Evolutionary conservation across 768 basidiomycete genomes (phyloP).

Genomic region (Phanerodontia chrysosporium): DNA sequence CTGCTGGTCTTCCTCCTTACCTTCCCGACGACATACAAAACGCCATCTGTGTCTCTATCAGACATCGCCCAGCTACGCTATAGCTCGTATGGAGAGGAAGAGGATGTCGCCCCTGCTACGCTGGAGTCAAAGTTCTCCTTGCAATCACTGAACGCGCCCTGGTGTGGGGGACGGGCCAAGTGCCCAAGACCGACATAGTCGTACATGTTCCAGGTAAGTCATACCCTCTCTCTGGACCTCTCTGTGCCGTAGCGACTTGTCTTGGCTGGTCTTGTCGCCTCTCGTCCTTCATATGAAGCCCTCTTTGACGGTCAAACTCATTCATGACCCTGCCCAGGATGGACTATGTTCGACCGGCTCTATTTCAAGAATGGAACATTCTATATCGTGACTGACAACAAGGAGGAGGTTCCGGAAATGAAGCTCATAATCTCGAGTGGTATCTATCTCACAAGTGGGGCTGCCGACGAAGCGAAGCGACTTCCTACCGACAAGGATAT

Average conservation of each 20-base stretch:
- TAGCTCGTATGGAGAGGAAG: slow-evolving; percentile 7
- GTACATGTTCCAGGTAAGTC: slow-evolving; percentile 46
- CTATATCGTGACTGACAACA: slow-evolving; percentile 76
- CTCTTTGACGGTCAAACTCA: background rate
- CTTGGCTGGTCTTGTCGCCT: no score
- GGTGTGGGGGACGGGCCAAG: slow-evolving; percentile 24
- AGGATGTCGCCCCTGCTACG: slow-evolving; percentile 10
- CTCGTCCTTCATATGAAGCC: background rate
- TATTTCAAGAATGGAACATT: slow-evolving; percentile 80
- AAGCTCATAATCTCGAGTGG: slow-evolving; percentile 71
- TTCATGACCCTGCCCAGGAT: slow-evolving; percentile 45
- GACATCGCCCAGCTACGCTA: slow-evolving; percentile 10
- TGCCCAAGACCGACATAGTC: slow-evolving; percentile 63
- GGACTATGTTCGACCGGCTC: slow-evolving; percentile 85
- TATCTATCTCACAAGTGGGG: slow-evolving; percentile 51
- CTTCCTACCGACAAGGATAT: slow-evolving; percentile 79
- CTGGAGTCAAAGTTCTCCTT: slow-evolving; percentile 24
- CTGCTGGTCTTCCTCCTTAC: slow-evolving; percentile 25
- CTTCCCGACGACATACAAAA: slow-evolving; percentile 14
- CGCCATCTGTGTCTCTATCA: slow-evolving; percentile 1
- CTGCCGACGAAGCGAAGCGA: slow-evolving; percentile 50
- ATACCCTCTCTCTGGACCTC: background rate
- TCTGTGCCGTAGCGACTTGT: no score
- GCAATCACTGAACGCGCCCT: slow-evolving; percentile 20
- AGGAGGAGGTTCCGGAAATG: slow-evolving; percentile 59